Evolutionary conservation across 306 rosid genomes (phyloP).

Genomic region (barrel medic (Medicago truncatula)): DNA sequence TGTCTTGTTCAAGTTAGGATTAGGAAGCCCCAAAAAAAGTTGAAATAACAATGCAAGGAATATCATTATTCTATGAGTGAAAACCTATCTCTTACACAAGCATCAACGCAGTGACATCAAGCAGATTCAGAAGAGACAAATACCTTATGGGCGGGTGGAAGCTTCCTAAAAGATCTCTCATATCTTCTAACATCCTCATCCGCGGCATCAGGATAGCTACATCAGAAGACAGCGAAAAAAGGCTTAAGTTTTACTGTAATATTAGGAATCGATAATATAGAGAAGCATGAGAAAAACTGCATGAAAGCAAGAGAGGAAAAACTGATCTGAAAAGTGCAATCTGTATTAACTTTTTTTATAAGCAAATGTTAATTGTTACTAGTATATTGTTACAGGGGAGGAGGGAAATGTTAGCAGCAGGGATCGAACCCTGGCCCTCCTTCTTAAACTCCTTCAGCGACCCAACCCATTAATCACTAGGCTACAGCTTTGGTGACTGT

Average conservation of each 20-base stretch:
- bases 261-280: constrained; percentile 2
- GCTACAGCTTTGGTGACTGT: too few relatives aligned
- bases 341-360: background rate
- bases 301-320: background rate
- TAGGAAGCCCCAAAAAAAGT: background rate
- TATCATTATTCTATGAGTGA: constrained; percentile 7
- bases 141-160: constrained; percentile 90
- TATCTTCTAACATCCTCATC: constrained; percentile 87
- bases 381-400: too few relatives aligned
- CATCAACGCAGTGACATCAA: background rate
- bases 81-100: background rate
- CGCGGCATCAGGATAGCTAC: constrained; percentile 92
- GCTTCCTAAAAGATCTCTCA: constrained; percentile 80
- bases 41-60: constrained; percentile 24
- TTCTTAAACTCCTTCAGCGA: too few relatives aligned
- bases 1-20: constrained; percentile 5
- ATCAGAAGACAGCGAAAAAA: constrained; percentile 36
- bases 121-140: constrained; percentile 26
- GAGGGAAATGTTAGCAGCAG: too few relatives aligned
- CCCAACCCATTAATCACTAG: too few relatives aligned
- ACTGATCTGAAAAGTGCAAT: background rate
- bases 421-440: too few relatives aligned
- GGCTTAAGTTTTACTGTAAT: constrained; percentile 7
- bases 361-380: too few relatives aligned
- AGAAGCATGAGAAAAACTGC: background rate